Percentiles rank a stretch among this genome's conserved stretches.
phyloP scores from a whole-genome alignment of 1,284 basidiomycete genomes.

The Ganoderma meredithae region DNA sequence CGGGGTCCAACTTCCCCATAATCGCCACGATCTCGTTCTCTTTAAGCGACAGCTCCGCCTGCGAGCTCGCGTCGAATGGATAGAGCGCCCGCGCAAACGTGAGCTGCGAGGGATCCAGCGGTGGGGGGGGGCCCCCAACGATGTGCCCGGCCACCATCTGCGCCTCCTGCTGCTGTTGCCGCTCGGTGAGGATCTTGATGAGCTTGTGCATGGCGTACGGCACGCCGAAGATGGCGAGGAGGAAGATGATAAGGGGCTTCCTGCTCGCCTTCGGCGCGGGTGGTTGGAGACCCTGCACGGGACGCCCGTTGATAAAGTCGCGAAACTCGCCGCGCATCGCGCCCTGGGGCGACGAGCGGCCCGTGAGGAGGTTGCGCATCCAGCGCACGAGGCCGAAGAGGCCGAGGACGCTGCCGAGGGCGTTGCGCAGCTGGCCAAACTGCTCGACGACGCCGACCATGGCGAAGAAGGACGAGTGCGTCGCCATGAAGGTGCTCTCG shows the following conservation, averaged over 20 bases:
- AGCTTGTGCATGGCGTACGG: constrained; percentile 96
- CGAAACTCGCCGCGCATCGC: constrained; percentile 67
- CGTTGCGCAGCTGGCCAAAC: constrained; percentile 90
- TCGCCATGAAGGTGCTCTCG: constrained; percentile 98
- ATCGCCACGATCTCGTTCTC: constrained; percentile 97
- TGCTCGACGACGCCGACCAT: constrained; percentile 99
- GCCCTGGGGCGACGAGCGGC: constrained; percentile 45
- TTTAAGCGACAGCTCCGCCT: constrained; percentile 83
- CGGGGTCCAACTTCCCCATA: constrained; percentile 81
- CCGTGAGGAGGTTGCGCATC: constrained; percentile 73
- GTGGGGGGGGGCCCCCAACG: constrained; percentile 55
- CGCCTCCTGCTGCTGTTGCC: constrained; percentile 61
- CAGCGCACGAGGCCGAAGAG: constrained; percentile 90
- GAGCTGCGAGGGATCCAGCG: constrained; percentile 76
- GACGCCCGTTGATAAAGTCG: constrained; percentile 72
- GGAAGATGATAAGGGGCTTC: constrained; percentile 94
- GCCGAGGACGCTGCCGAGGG: constrained; percentile 92
- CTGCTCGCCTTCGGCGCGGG: constrained; percentile 70
- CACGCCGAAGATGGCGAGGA: constrained; percentile 94
- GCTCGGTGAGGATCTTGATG: constrained; percentile 79
- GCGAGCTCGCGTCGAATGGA: constrained; percentile 78
- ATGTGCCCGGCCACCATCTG: constrained; percentile 44
- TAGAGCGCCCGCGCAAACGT: constrained; percentile 91
- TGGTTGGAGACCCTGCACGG: constrained; percentile 61
- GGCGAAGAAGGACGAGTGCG: constrained; percentile 97